Conservation (phyloP, 2,329 filamentous ascomycete species). For the Cryoendolithus antarcticus region DNA sequence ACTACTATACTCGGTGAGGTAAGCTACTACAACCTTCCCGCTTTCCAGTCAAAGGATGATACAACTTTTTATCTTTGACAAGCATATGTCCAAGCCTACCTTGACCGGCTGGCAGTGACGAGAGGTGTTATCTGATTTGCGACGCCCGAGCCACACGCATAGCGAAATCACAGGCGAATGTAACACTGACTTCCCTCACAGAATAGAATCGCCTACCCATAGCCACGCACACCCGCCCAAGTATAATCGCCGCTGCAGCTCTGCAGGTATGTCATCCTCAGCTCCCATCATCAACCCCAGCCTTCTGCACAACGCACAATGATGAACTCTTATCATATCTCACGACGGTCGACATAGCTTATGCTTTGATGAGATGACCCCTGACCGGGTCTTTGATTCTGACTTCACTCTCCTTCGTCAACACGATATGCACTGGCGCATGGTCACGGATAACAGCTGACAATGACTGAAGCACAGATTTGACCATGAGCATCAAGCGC, state of each 20-base stretch:
- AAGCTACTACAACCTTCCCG: neutral
- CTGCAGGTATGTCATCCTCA: too few species aligned
- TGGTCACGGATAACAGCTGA: neutral
- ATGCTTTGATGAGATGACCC: slow-evolving; percentile 27
- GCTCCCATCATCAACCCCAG: neutral
- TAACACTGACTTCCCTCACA: too few species aligned
- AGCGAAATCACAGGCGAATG: too few species aligned
- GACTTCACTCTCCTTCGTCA: slow-evolving; percentile 10
- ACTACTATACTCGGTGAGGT: too few species aligned
- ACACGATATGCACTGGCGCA: neutral
- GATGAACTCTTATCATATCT: slow-evolving; percentile 25
- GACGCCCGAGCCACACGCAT: too few species aligned
- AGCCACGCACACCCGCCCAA: neutral
- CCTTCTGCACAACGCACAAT: slow-evolving; percentile 10
- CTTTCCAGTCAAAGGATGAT: slow-evolving; percentile 16
- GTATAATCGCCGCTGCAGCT: too few species aligned
- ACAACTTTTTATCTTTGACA: slow-evolving; percentile 24
- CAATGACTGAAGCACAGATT: too few species aligned
- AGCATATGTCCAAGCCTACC: slow-evolving; percentile 29
- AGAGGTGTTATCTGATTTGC: slow-evolving; percentile 19
- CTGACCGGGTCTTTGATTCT: slow-evolving; percentile 22
- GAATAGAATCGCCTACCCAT: too few species aligned
- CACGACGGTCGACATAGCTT: slow-evolving; percentile 32
- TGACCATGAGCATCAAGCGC: too few species aligned
- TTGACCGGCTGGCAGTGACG: slow-evolving; percentile 24